phyloP scores from a whole-genome alignment of 805 yeast genomes.

The Wickerhamiella slavikovae region DNA sequence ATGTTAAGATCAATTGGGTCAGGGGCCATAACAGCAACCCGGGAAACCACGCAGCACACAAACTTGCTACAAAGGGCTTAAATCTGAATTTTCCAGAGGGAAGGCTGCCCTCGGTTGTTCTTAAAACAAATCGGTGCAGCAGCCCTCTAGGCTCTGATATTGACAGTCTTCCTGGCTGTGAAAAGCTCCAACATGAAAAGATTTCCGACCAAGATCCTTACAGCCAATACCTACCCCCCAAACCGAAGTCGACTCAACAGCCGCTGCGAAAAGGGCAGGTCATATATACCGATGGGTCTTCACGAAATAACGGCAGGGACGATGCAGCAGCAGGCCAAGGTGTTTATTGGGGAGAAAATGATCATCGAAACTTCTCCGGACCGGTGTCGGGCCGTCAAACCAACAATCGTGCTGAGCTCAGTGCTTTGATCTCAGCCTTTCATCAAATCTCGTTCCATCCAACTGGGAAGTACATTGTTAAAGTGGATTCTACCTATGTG shows the following conservation, averaged over 20 bases:
- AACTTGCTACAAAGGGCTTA: too few species aligned
- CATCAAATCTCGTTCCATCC: constrained; percentile 12
- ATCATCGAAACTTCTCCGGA: constrained; percentile 32
- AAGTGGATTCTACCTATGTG: constrained; percentile 59
- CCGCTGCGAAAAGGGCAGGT: too few species aligned
- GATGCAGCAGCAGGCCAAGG: constrained; percentile 47
- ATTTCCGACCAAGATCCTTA: too few species aligned
- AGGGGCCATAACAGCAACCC: constrained; percentile 45
- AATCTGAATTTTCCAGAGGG: too few species aligned
- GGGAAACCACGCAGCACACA: constrained; percentile 67
- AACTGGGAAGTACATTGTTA: constrained; percentile 18
- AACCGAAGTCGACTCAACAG: too few species aligned
- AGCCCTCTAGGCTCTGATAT: too few species aligned
- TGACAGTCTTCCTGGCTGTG: too few species aligned
- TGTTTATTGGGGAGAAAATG: constrained; percentile 40
- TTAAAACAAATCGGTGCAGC: too few species aligned
- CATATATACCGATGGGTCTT: constrained; percentile 67
- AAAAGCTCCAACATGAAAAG: too few species aligned
- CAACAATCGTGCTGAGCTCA: constrained; percentile 64
- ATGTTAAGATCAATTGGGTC: constrained; percentile 36
- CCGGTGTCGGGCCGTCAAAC: constrained; percentile 38
- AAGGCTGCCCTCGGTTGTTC: too few species aligned
- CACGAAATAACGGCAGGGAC: constrained; percentile 33
- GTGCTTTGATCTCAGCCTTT: constrained; percentile 43
- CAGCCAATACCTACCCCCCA: too few species aligned